Percentiles rank a stretch among this genome's conserved stretches.
Conservation (phyloP, 2,329 filamentous ascomycete species). For the Chaetothyriales sp. region DNA sequence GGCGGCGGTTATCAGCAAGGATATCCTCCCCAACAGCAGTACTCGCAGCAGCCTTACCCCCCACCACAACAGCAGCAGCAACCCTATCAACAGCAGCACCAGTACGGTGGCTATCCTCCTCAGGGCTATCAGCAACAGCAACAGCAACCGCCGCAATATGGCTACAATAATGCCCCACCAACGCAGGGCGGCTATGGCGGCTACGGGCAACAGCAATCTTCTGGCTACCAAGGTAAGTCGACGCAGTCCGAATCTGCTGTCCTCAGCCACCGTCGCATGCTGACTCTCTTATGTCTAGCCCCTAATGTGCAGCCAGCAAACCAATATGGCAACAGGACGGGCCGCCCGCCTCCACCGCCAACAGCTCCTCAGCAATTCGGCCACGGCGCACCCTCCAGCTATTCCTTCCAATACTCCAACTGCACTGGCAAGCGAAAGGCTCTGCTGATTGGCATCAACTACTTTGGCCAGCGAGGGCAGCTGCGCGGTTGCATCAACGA, state of each 20-base stretch:
- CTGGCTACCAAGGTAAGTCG: constrained; percentile 26
- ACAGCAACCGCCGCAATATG: constrained; percentile 27
- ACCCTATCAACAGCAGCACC: constrained; percentile 15
- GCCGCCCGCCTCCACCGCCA: constrained; percentile 52
- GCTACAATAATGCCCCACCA: constrained; percentile 19
- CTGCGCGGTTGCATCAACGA: constrained; percentile 92
- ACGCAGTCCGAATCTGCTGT: background rate
- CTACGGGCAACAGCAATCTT: constrained; percentile 21
- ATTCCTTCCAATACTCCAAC: constrained; percentile 79
- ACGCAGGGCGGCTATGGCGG: constrained; percentile 22
- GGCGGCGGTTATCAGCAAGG: constrained; percentile 6
- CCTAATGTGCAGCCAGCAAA: background rate
- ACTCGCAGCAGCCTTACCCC: constrained; percentile 19
- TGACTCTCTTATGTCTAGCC: background rate
- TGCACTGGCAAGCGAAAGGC: constrained; percentile 83
- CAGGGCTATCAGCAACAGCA: constrained; percentile 33
- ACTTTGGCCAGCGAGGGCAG: constrained; percentile 83
- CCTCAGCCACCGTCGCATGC: background rate
- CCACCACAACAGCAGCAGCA: constrained; percentile 7
- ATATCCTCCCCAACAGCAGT: constrained; percentile 15
- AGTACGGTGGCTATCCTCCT: constrained; percentile 14
- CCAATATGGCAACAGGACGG: constrained; percentile 18
- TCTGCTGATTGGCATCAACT: constrained; percentile 86
- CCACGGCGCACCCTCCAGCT: constrained; percentile 61
- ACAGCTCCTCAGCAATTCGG: constrained; percentile 57